Conservation (phyloP, 768 basidiomycete species). For the Neoboletus brunneissimus region DNA sequence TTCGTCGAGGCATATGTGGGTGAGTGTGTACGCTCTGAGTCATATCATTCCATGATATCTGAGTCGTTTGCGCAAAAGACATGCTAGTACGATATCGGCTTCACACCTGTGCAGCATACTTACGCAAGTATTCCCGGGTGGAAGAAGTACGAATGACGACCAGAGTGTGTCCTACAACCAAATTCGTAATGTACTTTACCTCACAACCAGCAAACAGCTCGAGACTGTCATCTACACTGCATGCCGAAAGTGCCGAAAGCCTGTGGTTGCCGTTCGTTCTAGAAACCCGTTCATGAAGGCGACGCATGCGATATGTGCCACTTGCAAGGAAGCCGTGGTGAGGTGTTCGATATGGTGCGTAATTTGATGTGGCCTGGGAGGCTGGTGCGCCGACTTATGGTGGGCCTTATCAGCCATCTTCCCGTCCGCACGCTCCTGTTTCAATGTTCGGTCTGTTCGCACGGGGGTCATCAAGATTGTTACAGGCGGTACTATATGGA, state of each 20-base stretch:
- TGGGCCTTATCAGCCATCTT: slow-evolving; percentile 51
- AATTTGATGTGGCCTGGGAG: not conserved
- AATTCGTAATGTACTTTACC: not conserved
- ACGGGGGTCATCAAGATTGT: slow-evolving; percentile 81
- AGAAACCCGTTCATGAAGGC: slow-evolving; percentile 33
- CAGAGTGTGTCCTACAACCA: slow-evolving; percentile 38
- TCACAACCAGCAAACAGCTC: slow-evolving; percentile 40
- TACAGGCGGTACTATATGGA: slow-evolving; percentile 65
- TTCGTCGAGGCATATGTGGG: slow-evolving; percentile 77
- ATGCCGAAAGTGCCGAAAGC: slow-evolving; percentile 69
- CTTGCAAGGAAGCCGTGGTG: slow-evolving; percentile 49
- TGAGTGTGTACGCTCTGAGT: slow-evolving; percentile 31
- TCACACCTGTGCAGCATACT: slow-evolving; percentile 66
- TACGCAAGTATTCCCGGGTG: slow-evolving; percentile 60
- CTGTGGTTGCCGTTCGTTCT: slow-evolving; percentile 43
- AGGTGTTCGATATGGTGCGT: slow-evolving; percentile 74
- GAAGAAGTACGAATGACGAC: slow-evolving; percentile 54
- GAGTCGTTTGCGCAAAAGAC: slow-evolving; percentile 40
- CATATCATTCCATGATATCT: not conserved
- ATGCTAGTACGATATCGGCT: slow-evolving; percentile 59
- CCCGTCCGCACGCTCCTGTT: slow-evolving; percentile 71
- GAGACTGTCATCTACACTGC: slow-evolving; percentile 70
- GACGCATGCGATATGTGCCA: slow-evolving; percentile 53
- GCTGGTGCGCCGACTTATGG: not conserved
- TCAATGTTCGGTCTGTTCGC: slow-evolving; percentile 72